These are phyloP conservation scores for Aspergillus pseudoglaucus DNA, from an alignment of 2,329 filamentous ascomycete species.

Conservation along the genomic window DNA sequence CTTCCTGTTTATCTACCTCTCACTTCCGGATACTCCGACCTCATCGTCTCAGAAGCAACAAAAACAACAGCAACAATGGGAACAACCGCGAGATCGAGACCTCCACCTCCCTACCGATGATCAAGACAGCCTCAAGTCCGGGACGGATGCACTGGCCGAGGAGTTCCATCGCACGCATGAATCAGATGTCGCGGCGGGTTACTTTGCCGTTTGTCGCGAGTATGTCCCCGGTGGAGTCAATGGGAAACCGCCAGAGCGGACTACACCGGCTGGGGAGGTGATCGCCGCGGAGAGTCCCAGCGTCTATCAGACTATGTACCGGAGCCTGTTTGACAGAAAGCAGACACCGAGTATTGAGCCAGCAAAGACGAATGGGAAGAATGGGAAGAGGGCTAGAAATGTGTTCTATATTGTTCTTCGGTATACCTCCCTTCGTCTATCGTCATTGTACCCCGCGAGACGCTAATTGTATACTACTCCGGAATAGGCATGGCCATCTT, in stretches of 20 bases:
- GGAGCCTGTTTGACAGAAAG: conserved; percentile 87
- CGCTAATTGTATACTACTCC: conserved; percentile 9
- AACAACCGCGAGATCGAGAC: conserved; percentile 4
- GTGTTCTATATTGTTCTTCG: conserved; percentile 89
- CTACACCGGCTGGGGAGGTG: conserved; percentile 71
- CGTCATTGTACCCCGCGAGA: not conserved
- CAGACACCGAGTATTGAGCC: conserved; percentile 50
- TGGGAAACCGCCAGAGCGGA: conserved; percentile 82
- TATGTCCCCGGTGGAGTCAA: conserved; percentile 88
- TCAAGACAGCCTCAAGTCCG: conserved; percentile 55
- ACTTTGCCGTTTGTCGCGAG: conserved; percentile 91
- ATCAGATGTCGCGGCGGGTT: conserved; percentile 76
- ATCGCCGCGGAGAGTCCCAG: conserved; percentile 78
- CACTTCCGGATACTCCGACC: conserved; percentile 47
- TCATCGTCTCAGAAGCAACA: conserved; percentile 23
- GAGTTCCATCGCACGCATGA: conserved; percentile 58
- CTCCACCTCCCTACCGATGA: conserved; percentile 57
- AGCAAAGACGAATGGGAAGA: conserved; percentile 44
- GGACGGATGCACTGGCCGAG: conserved; percentile 53
- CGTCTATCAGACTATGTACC: conserved; percentile 97
- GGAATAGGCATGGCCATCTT: conserved; percentile 73
- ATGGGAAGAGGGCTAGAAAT: conserved; percentile 62
- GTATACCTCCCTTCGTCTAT: conserved; percentile 41
- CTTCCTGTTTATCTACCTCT: conserved; percentile 62
- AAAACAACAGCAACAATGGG: conserved; percentile 24